Conservation (phyloP, 495 filamentous ascomycete genomes). For the Penicillium argentinense region DNA sequence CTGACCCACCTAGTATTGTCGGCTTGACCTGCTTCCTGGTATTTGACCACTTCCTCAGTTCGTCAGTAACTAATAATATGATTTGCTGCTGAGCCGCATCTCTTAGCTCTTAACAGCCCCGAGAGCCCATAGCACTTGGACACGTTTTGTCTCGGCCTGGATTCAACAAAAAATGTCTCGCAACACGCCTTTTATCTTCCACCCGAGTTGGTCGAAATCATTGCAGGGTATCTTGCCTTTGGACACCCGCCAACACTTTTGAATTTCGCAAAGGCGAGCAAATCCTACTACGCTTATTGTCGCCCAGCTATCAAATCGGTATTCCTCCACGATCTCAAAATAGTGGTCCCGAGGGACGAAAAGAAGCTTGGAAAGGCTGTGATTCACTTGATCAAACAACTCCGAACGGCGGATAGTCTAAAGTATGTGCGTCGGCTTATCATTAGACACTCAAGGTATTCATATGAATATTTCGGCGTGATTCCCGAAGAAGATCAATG, state of each 20-base stretch:
- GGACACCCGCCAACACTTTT: not conserved
- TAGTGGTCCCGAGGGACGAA: not conserved
- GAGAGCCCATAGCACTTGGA: no score
- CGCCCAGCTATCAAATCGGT: not conserved
- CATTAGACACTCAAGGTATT: not conserved
- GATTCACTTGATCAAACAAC: not conserved
- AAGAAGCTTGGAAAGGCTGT: not conserved
- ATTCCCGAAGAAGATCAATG: conserved; percentile 1
- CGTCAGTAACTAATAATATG: no score
- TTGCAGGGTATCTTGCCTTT: not conserved
- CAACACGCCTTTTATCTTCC: not conserved
- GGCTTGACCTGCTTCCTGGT: no score
- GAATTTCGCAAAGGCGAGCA: not conserved
- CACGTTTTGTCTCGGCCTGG: no score
- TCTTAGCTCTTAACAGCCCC: no score
- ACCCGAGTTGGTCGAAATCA: not conserved
- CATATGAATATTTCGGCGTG: not conserved
- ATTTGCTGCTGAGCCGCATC: no score
- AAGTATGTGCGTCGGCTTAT: not conserved
- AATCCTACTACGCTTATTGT: not conserved
- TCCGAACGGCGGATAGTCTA: not conserved
- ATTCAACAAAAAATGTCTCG: not conserved
- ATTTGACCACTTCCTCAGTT: no score
- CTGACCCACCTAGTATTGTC: no score
- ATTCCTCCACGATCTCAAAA: not conserved